Evolutionary conservation across 768 basidiomycete species (phyloP), one percentile per base, ranked within the genome.

Genomic region (Xerocomus spinulosus): DNA sequence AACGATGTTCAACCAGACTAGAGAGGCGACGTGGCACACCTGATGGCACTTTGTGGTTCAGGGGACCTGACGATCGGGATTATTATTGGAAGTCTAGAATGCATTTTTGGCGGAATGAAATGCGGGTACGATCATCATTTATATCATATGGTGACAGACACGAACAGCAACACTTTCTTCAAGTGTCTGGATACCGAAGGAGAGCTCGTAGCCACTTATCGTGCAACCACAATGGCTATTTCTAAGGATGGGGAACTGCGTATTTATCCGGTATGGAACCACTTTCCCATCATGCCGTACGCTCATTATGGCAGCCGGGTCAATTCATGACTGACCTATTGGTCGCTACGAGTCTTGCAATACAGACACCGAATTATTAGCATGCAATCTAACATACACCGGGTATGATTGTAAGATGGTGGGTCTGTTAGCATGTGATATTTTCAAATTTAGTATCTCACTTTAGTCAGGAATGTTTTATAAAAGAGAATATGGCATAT

Each of bases 181-280:
- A 36, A 62, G 60, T 62, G 55, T 32, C 23, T 57, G 42, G 44
- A 59, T n/a, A 15, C 44, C 5, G 48, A 54, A 13, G 54, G 52
- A 15, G 50, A 49, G 9, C 36, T 64, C 41, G 44, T 64, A 34
- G 64, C 63, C n/a, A 59, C 57, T 18, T 67, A 64, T 44, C 64
- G 57, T 43, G 40, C 46, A 9, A 62, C 55, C 12, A 28, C 52
- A 9, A 50, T 65, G 49, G 58, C 63, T 8, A 10, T 54, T 28
- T 52, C 43, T 28, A 67, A 67, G 38, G 60, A 67, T 41, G 66
- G 60, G 5, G 60, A 60, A 20, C 41, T 65, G 35, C 44, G 51
- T 7, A 50, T 67, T 20, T 50, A 67, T 47, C 63, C 58, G 40
- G 62, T 64, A 55, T 4, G 63, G 42, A n/a, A 17, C 17, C 5